Base-by-base conservation (phyloP, 805 yeast genomes). In the Groenewaldozyma tartarivorans region DNA sequence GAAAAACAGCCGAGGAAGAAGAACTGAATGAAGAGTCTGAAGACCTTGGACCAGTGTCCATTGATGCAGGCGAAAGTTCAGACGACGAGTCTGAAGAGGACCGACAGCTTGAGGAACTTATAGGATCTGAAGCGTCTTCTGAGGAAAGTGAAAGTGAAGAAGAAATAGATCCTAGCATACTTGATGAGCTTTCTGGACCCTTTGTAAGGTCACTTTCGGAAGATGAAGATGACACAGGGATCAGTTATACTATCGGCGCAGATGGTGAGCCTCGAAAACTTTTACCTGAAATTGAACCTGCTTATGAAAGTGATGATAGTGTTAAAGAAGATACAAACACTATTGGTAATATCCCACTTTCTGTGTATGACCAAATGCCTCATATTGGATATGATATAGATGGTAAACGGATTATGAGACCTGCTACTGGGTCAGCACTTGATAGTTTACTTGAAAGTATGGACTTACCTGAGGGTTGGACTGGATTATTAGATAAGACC, bases 381-480 rank as follows among this genome's bases (percentile, higher is more conserved):
- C 98, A 92, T 58, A 77, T 92, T 45, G 97, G 98, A 43, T 92
- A 92, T 61, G 90, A 86, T 60, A 88, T 92, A 54, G 92, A 92
- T 59, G 98, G 99, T 55, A 90, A 88, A 60, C 77, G 98, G 57
- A 88, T 92, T 57, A 90, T 92, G 97, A 77, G 99, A 61, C 99
- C 99, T 9, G 98, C 97, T 6, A 81, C 85, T 54, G 95, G 96
- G 11, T 78, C 94, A 43, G 98, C 97, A 1, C 71, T 92, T 49
- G 97, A 92, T 56, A 82, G 81, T 54, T 71, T 92, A 47, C 67
- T 92, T 49, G 98, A 90, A 56, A 70, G 79, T 22, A 92, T 92
- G 46, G 99, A 92, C 47, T 69, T 92, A 48, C 98, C 98, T 11
- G 94, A 85, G 63, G 98, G 98, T 20, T 92, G 97, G 97, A 92